Percentiles rank a stretch among this genome's conserved stretches.
Conservation (phyloP, 163 green algal species). For the Scenedesmus sp. region DNA sequence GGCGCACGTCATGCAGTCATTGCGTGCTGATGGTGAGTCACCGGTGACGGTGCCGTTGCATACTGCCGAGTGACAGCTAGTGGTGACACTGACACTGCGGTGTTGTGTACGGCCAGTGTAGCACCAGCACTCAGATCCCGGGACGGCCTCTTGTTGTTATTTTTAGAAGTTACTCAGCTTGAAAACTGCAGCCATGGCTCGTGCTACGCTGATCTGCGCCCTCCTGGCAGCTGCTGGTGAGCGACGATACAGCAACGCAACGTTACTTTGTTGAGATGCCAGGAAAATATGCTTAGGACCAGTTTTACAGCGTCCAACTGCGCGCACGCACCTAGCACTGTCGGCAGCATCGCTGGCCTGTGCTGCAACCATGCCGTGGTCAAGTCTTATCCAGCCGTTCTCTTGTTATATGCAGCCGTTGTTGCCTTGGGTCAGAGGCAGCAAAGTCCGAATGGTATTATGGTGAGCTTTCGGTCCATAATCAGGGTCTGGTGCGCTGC, state of each 20-base stretch:
- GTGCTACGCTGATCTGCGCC: slow-evolving; percentile 5
- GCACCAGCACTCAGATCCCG: no score
- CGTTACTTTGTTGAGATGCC: no score
- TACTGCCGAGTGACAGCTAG: no score
- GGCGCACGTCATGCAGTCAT: no score
- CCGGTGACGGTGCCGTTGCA: no score
- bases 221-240: slow-evolving; percentile 33
- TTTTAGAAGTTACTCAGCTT: no score
- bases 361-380: neutral
- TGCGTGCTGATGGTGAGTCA: no score
- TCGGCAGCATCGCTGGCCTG: neutral
- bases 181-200: neutral
- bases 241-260: neutral
- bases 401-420: neutral
- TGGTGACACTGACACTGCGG: no score
- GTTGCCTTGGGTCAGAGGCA: neutral
- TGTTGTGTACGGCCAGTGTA: no score
- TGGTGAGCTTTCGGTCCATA: slow-evolving; percentile 21
- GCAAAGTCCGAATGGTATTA: neutral
- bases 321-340: neutral
- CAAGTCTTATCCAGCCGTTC: neutral
- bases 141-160: no score
- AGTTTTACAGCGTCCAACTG: neutral
- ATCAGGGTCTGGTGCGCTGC: no score
- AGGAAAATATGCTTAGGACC: no score